Evolutionary conservation across 371 early-diverging fungal species (phyloP), one percentile per base, ranked within the genome.

Genomic region (Spraguea lophii): DNA sequence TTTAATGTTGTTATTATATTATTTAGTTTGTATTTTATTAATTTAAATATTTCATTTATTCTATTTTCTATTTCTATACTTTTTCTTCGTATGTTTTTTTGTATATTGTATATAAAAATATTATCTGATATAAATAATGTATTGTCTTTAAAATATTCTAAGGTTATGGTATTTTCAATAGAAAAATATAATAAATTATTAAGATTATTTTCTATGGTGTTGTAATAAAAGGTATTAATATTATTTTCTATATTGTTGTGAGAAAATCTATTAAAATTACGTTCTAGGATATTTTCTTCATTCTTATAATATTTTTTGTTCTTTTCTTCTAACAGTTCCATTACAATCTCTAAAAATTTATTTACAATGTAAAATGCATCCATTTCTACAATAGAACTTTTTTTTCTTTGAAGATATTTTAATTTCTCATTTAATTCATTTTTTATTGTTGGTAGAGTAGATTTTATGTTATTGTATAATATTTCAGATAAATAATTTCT

Each of bases 361-460:
- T 10, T 9, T 34, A n/a, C 9, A 10, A 34, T 34, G 10, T 34
- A 9, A 23, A 2, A 13, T 7, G 23, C 12, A 34, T 25, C 24
- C 3, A 37, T 2, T 3, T 36, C 24, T 25, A 3, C 2, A 21
- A 51, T 26, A 21, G 13, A 16, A 6, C 3, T 42, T 3, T 23
- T 21, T 20, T 51, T 21, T 25, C 2, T 32, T 23, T 41, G 24
- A 12, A 55, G 49, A 2, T 22, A 15, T 36, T n/a, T 9, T 23
- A 27, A 30, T 37, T 42, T 43, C 12, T 25, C 35, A 16, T 43
- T 32, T 27, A 53, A 6, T 16, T 24, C 26, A 34, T 37, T 57
- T 45, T 37, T 26, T n/a, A 57, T 26, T 16, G 34, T 35, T 6
- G 58, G 58, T 9, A 57, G 1, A 4, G 19, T 21, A 19, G 35